These are phyloP conservation scores for Leishmania lainsoni DNA, from an alignment of 208 protist species.

Conservation along the genomic window DNA sequence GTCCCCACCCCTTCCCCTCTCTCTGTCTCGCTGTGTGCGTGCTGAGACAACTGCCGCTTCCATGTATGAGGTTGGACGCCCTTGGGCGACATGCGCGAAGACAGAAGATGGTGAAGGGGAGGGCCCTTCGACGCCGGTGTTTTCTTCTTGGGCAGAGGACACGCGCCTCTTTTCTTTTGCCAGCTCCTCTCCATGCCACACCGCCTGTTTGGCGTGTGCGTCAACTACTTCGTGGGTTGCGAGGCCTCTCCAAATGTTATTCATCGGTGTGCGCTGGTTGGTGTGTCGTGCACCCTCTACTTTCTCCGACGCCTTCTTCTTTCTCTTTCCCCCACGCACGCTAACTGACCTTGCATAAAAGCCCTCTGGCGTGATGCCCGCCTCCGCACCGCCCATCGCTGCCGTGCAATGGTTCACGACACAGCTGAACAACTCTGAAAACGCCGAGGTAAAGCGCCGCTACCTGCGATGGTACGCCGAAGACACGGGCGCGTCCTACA, in stretches of 20 bases:
- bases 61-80: not conserved
- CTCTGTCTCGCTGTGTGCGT: not conserved
- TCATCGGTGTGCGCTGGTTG: not conserved
- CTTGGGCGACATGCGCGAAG: not conserved
- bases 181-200: not conserved
- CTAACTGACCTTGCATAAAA: not conserved
- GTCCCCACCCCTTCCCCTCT: not conserved
- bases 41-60: not conserved
- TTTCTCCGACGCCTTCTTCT: not conserved
- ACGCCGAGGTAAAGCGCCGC: conserved; percentile 54
- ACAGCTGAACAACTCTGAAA: conserved; percentile 52
- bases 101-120: not conserved
- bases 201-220: not conserved
- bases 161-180: not conserved
- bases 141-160: not conserved
- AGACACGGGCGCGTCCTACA: conserved; percentile 3
- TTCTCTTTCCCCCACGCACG: not conserved
- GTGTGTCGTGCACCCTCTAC: not conserved
- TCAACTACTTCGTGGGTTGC: not conserved
- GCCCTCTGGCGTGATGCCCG: conserved; percentile 7
- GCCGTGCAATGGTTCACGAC: conserved; percentile 39
- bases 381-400: not conserved
- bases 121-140: not conserved
- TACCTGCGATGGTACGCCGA: conserved; percentile 47
- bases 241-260: not conserved